phyloP scores from a whole-genome alignment of 2,329 filamentous ascomycete genomes.

The Diaporthe citrichinensis region DNA sequence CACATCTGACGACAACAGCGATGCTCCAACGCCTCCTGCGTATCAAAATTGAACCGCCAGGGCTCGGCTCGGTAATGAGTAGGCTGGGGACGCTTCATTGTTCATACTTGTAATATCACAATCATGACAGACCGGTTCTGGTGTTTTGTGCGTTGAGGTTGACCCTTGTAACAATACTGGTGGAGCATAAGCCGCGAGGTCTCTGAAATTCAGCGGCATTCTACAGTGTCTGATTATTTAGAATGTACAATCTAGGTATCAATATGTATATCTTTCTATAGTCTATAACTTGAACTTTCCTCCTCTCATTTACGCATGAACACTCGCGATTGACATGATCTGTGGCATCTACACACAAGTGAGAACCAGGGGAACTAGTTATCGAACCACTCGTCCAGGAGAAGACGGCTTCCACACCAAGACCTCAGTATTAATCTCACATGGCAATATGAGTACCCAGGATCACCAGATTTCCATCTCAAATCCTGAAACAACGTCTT shows the following conservation, averaged over 20 bases:
- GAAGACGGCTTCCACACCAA: no score
- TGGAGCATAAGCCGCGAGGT: not conserved
- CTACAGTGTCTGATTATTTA: not conserved
- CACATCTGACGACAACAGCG: not conserved
- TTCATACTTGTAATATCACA: not conserved
- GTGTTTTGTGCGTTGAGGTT: not conserved
- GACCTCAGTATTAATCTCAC: no score
- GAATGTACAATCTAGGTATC: not conserved
- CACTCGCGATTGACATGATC: no score
- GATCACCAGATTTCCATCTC: not conserved
- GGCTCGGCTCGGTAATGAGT: no score
- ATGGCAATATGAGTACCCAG: not conserved
- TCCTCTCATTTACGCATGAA: not conserved
- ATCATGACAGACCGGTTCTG: not conserved
- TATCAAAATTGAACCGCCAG: not conserved
- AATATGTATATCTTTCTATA: not conserved
- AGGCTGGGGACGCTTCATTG: not conserved
- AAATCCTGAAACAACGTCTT: conserved; percentile 42
- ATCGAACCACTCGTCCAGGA: not conserved
- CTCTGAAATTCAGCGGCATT: not conserved
- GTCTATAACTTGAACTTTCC: not conserved
- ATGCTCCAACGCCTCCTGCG: not conserved
- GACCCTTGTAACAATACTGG: conserved; percentile 1
- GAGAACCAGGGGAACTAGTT: not conserved
- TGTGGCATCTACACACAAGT: not conserved